A percentile compares a stretch with the other conserved stretches of the same genome.
These are phyloP conservation scores for Evansstolkia leycettana DNA, from an alignment of 495 filamentous ascomycete species.

Conservation along the genomic window DNA sequence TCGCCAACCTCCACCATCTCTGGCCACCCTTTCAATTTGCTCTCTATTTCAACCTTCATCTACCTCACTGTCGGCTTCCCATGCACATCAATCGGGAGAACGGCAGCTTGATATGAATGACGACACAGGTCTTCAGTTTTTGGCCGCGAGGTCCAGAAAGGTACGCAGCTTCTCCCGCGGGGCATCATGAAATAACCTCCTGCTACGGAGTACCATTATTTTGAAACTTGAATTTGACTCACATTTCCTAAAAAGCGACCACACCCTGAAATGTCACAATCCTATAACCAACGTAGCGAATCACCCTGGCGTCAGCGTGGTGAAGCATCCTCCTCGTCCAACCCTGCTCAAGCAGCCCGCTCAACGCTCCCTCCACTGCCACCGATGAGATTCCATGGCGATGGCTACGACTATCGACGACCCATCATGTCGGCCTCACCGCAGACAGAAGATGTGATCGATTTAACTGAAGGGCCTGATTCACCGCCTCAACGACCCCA, in stretches of 20 bases:
- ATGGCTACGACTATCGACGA: constrained; percentile 38
- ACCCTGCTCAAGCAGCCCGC: constrained; percentile 5
- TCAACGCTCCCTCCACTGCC: constrained; percentile 12
- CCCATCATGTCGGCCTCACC: constrained; percentile 23
- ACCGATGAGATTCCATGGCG: constrained; percentile 26
- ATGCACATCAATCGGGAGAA: too few species aligned
- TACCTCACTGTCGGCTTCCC: background rate
- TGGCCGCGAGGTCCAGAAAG: constrained; percentile 30
- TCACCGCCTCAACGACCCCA: constrained; percentile 14
- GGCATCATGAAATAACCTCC: constrained; percentile 7
- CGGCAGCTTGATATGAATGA: constrained; percentile 23
- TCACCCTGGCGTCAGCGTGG: constrained; percentile 11
- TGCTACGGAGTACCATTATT: too few species aligned
- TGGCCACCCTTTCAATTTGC: background rate
- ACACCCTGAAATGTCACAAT: constrained; percentile 26
- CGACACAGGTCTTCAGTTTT: constrained; percentile 24
- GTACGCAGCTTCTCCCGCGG: constrained; percentile 18
- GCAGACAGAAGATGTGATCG: constrained; percentile 33
- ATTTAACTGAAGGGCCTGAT: constrained; percentile 41
- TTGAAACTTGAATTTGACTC: background rate
- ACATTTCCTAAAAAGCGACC: constrained; percentile 18
- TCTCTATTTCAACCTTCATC: constrained; percentile 1
- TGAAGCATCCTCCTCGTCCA: constrained; percentile 13
- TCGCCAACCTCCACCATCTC: background rate
- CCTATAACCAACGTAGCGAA: constrained; percentile 10